Conservation (phyloP, 805 yeast genomes). For the Candida insectalens region DNA sequence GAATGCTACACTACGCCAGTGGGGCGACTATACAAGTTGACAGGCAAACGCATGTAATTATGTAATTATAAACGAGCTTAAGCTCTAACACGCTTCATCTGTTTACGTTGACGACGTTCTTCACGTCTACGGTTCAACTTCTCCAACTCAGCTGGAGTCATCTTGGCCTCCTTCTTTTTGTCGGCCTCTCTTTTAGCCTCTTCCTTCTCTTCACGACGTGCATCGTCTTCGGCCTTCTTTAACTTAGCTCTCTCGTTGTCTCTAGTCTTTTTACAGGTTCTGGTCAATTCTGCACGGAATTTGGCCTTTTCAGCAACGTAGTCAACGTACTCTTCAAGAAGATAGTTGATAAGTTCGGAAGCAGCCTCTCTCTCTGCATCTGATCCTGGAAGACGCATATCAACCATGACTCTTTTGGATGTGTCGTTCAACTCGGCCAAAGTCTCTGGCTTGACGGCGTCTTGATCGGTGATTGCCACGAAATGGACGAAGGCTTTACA, state of each 20-base stretch:
- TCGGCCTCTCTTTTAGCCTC: conserved; percentile 63
- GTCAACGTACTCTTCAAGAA: conserved; percentile 30
- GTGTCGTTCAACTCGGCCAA: conserved; percentile 43
- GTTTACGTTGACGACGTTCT: conserved; percentile 75
- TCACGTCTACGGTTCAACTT: conserved; percentile 68
- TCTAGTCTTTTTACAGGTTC: conserved; percentile 72
- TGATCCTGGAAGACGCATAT: conserved; percentile 41
- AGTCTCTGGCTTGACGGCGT: conserved; percentile 57
- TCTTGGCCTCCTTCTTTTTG: conserved; percentile 53
- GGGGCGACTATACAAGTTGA: conserved; percentile 42
- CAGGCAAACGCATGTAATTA: conserved; percentile 24
- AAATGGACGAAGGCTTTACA: conserved; percentile 42
- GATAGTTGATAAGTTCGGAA: conserved; percentile 50
- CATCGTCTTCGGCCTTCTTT: conserved; percentile 55
- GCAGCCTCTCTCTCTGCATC: conserved; percentile 41
- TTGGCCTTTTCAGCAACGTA: conserved; percentile 29
- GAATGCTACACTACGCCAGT: conserved; percentile 46
- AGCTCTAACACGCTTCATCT: conserved; percentile 34
- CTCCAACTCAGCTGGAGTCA: conserved; percentile 71
- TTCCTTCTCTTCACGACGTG: conserved; percentile 57
- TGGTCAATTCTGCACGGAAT: conserved; percentile 66
- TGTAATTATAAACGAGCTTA: background rate
- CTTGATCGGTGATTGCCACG: conserved; percentile 79
- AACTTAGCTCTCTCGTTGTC: conserved; percentile 63
- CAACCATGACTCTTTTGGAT: conserved; percentile 43